phyloP scores from a whole-genome alignment of 2,329 filamentous ascomycete genomes.

The Sarocladium strictum region DNA sequence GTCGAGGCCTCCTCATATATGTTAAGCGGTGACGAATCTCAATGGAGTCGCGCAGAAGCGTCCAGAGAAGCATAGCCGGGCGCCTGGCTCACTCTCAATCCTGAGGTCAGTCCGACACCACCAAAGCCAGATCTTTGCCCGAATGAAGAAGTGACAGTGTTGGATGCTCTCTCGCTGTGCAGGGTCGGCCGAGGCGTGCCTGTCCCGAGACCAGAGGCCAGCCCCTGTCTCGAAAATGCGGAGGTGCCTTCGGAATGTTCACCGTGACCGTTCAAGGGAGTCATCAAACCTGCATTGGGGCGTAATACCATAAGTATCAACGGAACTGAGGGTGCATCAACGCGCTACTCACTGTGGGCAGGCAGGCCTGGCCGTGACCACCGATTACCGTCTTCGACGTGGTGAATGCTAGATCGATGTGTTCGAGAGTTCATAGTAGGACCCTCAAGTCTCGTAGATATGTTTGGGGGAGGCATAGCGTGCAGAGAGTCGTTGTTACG shows the following conservation, averaged over 20 bases:
- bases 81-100: slow-evolving; percentile 22
- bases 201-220: background rate
- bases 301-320: too few species aligned
- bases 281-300: background rate
- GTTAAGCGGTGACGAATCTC: too few species aligned
- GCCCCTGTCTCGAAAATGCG: background rate
- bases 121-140: slow-evolving; percentile 10
- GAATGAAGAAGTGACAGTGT: background rate
- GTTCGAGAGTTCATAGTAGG: slow-evolving; percentile 14
- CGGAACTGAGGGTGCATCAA: too few species aligned
- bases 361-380: slow-evolving; percentile 15
- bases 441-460: slow-evolving; percentile 14
- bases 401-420: slow-evolving; percentile 12
- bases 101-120: slow-evolving; percentile 24
- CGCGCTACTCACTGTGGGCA: slow-evolving; percentile 13
- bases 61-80: background rate
- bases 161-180: background rate
- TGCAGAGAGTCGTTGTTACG: background rate
- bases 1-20: too few species aligned
- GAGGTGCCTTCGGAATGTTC: background rate
- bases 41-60: background rate
- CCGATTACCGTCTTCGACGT: slow-evolving; percentile 12
- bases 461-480: slow-evolving; percentile 12
- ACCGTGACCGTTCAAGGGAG: background rate
- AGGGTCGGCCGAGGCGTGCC: background rate